Percentiles rank a stretch among this genome's conserved stretches.
Conservation (phyloP, 306 rosid genomes). For the Carpinus viminea region DNA sequence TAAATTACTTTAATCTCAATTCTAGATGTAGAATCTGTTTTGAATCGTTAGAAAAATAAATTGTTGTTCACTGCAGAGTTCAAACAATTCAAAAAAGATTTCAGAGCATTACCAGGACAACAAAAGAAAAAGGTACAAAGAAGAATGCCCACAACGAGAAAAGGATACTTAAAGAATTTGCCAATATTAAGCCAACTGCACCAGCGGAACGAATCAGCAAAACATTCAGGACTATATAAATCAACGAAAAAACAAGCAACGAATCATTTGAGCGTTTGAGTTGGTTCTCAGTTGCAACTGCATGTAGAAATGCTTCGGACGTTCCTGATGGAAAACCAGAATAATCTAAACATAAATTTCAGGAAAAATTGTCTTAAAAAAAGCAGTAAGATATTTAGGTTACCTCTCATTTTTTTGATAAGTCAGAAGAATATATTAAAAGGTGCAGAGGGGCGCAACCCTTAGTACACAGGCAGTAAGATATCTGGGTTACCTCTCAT, state of each 20-base stretch:
- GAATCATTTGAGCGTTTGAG: slow-evolving; percentile 81
- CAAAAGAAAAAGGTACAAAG: slow-evolving; percentile 10
- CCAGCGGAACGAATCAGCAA: slow-evolving; percentile 66
- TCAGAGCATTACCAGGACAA: slow-evolving; percentile 20
- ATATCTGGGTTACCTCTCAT: too few species aligned
- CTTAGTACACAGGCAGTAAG: too few species aligned
- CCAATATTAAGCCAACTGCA: slow-evolving; percentile 86
- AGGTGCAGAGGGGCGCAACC: too few species aligned
- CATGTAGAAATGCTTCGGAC: slow-evolving; percentile 92
- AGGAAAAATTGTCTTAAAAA: neutral
- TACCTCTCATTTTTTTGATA: slow-evolving; percentile 17
- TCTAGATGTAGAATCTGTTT: neutral
- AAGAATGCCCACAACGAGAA: slow-evolving; percentile 6
- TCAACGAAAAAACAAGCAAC: slow-evolving; percentile 68
- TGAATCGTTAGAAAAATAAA: neutral
- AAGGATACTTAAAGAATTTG: slow-evolving; percentile 96
- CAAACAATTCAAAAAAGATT: neutral
- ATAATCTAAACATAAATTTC: slow-evolving; percentile 13
- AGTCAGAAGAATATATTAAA: too few species aligned
- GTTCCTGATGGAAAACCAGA: slow-evolving; percentile 62
- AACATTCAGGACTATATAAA: slow-evolving; percentile 72
- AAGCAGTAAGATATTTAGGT: slow-evolving; percentile 15
- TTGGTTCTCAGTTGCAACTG: slow-evolving; percentile 84
- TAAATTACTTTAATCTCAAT: neutral
- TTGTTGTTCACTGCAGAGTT: neutral